Evolutionary conservation across 129 eudicot genomes (phyloP), one percentile per base, ranked within the genome.

Genomic region (Saussurea involucrata): DNA sequence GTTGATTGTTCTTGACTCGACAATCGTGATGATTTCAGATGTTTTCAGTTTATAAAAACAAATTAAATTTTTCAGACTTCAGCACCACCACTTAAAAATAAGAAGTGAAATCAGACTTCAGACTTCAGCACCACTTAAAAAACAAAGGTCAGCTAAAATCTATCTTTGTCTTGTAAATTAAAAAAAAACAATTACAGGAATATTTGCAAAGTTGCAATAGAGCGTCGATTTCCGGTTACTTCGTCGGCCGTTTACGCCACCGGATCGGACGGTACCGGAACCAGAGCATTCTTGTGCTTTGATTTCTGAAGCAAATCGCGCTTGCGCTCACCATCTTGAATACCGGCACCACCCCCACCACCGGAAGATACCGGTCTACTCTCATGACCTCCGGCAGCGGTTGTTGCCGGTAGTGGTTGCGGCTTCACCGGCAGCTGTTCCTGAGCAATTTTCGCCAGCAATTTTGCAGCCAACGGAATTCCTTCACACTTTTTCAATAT

Each of bases 401-500:
- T 11, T 32, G 21, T 1, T 18, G 71, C 6, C 4, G 76, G 24
- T 1, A 3, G 21, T 6, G 36, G 37, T 18, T 42, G 9, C 6
- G 0, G 12, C 37, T 31, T 66, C 5, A 46, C 3, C 5, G 20
- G 3, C 27, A 28, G 15, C 0, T 9, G 4, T 36, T 75, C 25
- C 20, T 67, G 65, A 29, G 81, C 85, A 77, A 86, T 86, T n/a
- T 71, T 53, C 3, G 83, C 90, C 24, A 79, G 61, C 77, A 86
- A 72, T 69, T 61, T 79, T 8, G 90, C 90, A 44, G 87, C 84
- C 61, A 86, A 76, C 33, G 90, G 89, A 11, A 79, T 73, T 15
- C 87, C 87, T 32, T 74, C 77, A 67, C 84, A 82, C 34, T 72
- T 86, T 4, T 21, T 67, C 22, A 83, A 8, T 15, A 83, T 72